Percentiles rank a stretch among this genome's conserved stretches.
phyloP scores from a whole-genome alignment of 495 filamentous ascomycete genomes.

The Apodospora peruviana region DNA sequence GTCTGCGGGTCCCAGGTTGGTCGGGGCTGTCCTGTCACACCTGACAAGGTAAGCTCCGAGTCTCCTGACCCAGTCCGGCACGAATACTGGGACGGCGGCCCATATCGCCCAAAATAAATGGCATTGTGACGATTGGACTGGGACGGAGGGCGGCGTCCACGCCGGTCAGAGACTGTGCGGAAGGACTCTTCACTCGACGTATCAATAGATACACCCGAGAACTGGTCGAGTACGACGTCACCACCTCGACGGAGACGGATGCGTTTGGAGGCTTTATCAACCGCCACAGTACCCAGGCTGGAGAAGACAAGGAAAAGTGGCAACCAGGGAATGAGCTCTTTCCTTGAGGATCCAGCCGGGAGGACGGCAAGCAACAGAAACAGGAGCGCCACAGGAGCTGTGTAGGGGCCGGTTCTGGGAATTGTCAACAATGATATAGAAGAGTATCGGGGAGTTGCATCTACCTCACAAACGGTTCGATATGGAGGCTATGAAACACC shows the following conservation, averaged over 20 bases:
- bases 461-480: slow-evolving; percentile 17
- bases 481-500: slow-evolving; percentile 14
- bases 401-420: slow-evolving; percentile 15
- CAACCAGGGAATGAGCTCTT: slow-evolving; percentile 21
- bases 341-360: slow-evolving; percentile 4
- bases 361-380: slow-evolving; percentile 16
- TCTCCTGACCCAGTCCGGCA: slow-evolving; percentile 1
- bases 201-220: slow-evolving; percentile 12
- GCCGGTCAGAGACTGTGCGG: neutral
- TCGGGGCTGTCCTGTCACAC: slow-evolving; percentile 2
- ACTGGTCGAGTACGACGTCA: neutral
- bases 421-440: neutral
- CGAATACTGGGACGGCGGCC: slow-evolving; percentile 14
- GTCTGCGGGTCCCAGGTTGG: slow-evolving; percentile 16
- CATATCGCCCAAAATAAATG: slow-evolving; percentile 8
- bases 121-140: slow-evolving; percentile 8
- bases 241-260: neutral
- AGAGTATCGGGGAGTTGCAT: neutral
- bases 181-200: slow-evolving; percentile 6
- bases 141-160: neutral
- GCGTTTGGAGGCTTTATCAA: slow-evolving; percentile 5
- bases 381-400: slow-evolving; percentile 11
- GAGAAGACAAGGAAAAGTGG: slow-evolving; percentile 15
- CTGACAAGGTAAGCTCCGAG: slow-evolving; percentile 18
- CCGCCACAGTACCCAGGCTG: slow-evolving; percentile 14